Evolutionary conservation across 257 asterid species (phyloP).

Genomic region (Capsicum pubescens): DNA sequence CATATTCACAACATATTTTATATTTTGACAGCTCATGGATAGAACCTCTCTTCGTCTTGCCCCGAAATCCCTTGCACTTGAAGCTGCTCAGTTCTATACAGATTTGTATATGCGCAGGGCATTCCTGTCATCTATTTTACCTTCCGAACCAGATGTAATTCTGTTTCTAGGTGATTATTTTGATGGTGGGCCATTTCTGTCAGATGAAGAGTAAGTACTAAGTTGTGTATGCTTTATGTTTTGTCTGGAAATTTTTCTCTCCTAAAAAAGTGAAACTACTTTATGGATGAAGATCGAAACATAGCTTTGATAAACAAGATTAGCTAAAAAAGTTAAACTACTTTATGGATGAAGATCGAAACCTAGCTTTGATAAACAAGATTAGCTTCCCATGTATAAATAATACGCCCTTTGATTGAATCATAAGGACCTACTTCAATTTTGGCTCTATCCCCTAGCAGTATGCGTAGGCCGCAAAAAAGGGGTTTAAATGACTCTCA

Average conservation of each 20-base stretch:
- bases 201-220: conserved; percentile 81
- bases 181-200: conserved; percentile 74
- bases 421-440: too few relatives aligned
- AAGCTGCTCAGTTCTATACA: conserved; percentile 82
- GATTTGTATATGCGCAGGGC: conserved; percentile 97
- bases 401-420: too few relatives aligned
- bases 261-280: not conserved
- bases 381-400: not conserved
- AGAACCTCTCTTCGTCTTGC: conserved; percentile 79
- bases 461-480: too few relatives aligned
- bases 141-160: conserved; percentile 79
- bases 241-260: not conserved
- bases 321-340: not conserved
- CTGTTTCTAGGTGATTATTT: conserved; percentile 94
- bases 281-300: not conserved
- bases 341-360: not conserved
- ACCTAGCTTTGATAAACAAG: not conserved
- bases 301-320: not conserved
- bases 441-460: too few relatives aligned
- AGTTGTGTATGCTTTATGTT: not conserved
- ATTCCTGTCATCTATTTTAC: conserved; percentile 74
- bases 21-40: conserved; percentile 78
- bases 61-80: conserved; percentile 78
- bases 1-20: not conserved
- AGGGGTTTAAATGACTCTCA: too few relatives aligned